Evolutionary conservation across 148 eudicot genomes (phyloP).

Genomic region (Fagopyrum esculentum): DNA sequence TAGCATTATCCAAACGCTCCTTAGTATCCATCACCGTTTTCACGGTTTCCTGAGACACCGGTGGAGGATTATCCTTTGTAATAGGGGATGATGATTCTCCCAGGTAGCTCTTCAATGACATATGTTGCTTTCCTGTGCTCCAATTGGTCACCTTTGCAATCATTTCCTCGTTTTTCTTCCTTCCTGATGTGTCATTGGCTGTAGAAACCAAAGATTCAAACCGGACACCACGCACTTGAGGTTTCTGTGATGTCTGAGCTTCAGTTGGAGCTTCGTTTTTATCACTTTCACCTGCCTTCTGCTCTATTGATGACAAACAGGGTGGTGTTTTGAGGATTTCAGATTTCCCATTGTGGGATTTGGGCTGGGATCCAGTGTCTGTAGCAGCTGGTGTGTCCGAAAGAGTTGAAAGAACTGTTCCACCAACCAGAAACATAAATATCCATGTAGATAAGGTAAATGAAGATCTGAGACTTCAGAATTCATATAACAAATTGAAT

Average conservation of each 20-base stretch:
- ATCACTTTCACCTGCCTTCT: slow-evolving; percentile 4
- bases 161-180: slow-evolving; percentile 52
- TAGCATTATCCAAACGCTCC: slow-evolving; percentile 5
- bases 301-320: neutral
- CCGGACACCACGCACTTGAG: slow-evolving; percentile 7
- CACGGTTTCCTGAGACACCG: slow-evolving; percentile 17
- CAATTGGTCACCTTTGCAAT: slow-evolving; percentile 60
- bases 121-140: slow-evolving; percentile 31
- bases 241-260: slow-evolving; percentile 22
- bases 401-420: slow-evolving; percentile 24
- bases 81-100: slow-evolving; percentile 34
- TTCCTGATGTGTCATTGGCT: slow-evolving; percentile 35
- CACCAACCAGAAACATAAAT: slow-evolving; percentile 8
- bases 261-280: slow-evolving; percentile 24
- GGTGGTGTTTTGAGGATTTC: neutral
- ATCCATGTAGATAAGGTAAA: neutral
- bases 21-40: slow-evolving; percentile 11
- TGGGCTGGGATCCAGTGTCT: slow-evolving; percentile 18
- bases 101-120: slow-evolving; percentile 53
- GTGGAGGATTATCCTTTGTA: slow-evolving; percentile 21
- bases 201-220: neutral
- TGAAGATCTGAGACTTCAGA: neutral
- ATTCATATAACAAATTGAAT: neutral
- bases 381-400: slow-evolving; percentile 20
- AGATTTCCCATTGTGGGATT: neutral